Evolutionary conservation across 1,284 basidiomycete genomes (phyloP).

Genomic region (Meira miltonrushii): DNA sequence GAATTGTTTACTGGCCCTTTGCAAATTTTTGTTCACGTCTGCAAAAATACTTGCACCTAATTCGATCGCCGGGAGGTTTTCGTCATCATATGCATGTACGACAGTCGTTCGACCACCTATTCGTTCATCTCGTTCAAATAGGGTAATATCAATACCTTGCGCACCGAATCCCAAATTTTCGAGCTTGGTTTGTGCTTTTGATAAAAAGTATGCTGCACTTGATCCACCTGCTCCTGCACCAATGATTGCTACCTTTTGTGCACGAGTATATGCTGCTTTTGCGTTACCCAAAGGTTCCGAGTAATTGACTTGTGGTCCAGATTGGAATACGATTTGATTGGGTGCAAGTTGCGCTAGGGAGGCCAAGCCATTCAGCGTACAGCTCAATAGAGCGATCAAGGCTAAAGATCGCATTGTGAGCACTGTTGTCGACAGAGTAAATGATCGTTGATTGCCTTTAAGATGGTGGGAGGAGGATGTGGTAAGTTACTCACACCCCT

Average conservation of each 20-base stretch:
- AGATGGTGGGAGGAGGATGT: no score
- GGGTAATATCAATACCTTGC: conserved; percentile 64
- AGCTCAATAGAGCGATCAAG: no score
- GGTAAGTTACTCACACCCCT: no score
- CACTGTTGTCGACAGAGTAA: no score
- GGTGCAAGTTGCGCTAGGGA: no score
- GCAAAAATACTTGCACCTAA: conserved; percentile 88
- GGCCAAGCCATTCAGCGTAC: no score
- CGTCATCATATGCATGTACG: conserved; percentile 71
- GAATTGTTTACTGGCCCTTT: conserved; percentile 20
- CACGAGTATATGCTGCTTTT: no score
- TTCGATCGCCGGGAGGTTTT: conserved; percentile 60
- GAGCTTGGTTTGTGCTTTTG: conserved; percentile 53
- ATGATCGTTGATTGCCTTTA: no score
- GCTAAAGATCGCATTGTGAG: no score
- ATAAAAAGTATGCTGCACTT: conserved; percentile 81
- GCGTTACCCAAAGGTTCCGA: no score
- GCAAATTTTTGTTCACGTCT: conserved; percentile 66
- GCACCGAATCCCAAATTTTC: neutral
- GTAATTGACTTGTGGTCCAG: no score
- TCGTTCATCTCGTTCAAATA: conserved; percentile 70
- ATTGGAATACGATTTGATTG: no score
- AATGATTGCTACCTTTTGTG: conserved; percentile 65
- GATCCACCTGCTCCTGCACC: conserved; percentile 84
- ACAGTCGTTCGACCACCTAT: conserved; percentile 77